A percentile compares a stretch with the other conserved stretches of the same genome.
Conservation (phyloP, 2,329 filamentous ascomycete genomes). For the Diaporthe destruens region DNA sequence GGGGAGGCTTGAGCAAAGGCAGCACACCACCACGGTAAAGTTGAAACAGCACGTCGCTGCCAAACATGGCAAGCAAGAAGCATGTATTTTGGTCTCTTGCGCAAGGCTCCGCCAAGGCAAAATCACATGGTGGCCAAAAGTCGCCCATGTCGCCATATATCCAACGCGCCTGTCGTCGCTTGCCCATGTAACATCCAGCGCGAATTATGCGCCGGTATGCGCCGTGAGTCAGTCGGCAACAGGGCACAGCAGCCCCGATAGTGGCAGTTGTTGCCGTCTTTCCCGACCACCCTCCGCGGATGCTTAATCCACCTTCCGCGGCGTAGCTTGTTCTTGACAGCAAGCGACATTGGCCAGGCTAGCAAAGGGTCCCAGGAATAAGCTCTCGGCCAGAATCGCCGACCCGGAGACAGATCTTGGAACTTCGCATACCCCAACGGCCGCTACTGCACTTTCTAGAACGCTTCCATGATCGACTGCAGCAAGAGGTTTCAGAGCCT, state of each 20-base stretch:
- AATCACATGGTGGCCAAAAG: conserved; percentile 11
- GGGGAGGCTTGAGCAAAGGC: conserved; percentile 13
- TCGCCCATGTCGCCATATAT: conserved; percentile 1
- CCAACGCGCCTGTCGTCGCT: conserved; percentile 19
- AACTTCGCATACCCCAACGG: conserved; percentile 10
- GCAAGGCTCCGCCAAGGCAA: not conserved
- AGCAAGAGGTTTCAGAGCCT: conserved; percentile 20
- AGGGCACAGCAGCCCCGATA: not conserved
- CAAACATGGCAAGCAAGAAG: conserved; percentile 27
- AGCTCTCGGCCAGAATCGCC: conserved; percentile 21
- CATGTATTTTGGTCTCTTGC: not conserved
- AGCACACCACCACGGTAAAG: conserved; percentile 12
- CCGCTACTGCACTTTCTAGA: conserved; percentile 22
- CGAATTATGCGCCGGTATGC: conserved; percentile 10
- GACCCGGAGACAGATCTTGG: not conserved
- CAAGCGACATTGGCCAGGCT: not conserved
- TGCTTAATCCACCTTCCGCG: not conserved
- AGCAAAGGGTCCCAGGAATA: not conserved
- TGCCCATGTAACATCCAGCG: not conserved
- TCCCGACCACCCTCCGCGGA: not conserved
- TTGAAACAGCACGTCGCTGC: conserved; percentile 27
- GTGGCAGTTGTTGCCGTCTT: not conserved
- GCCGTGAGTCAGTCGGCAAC: conserved; percentile 22
- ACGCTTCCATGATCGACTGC: conserved; percentile 28
- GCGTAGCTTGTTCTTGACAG: not conserved